phyloP scores from a whole-genome alignment of 306 rosid genomes.

The Astragalus membranaceus region DNA sequence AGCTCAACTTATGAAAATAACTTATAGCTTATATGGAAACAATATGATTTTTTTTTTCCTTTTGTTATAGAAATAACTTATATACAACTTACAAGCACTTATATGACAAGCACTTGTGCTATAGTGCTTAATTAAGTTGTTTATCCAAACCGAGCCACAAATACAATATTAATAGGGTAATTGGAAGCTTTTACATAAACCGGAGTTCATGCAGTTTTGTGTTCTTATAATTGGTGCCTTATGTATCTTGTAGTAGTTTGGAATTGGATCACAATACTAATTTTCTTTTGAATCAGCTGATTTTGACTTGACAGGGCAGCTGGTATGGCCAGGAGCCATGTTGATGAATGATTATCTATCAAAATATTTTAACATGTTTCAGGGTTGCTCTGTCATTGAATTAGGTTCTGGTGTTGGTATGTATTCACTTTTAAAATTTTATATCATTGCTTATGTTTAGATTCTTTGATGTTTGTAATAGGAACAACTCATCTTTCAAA shows the following conservation, averaged over 20 bases:
- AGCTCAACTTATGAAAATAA: too few species aligned
- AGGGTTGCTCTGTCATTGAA: slow-evolving; percentile 62
- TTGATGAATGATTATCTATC: slow-evolving; percentile 78
- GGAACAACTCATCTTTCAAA: not conserved
- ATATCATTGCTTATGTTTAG: not conserved
- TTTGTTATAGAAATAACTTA: too few species aligned
- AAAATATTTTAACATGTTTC: slow-evolving; percentile 49
- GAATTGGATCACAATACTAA: slow-evolving; percentile 16
- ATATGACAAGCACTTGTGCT: too few species aligned
- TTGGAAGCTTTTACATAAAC: not conserved
- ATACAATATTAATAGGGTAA: not conserved
- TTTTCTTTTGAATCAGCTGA: slow-evolving; percentile 60
- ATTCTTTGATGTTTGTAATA: slow-evolving; percentile 3
- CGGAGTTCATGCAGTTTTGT: not conserved
- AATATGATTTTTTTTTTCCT: too few species aligned
- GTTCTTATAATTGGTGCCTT: not conserved
- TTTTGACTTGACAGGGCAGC: slow-evolving; percentile 90
- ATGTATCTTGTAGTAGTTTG: not conserved
- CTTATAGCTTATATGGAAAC: too few species aligned
- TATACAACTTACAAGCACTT: too few species aligned
- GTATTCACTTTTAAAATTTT: slow-evolving; percentile 22
- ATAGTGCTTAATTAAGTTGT: too few species aligned
- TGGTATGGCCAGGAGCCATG: slow-evolving; percentile 99
- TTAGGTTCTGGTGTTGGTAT: slow-evolving; percentile 95
- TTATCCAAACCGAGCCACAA: too few species aligned